phyloP scores from a whole-genome alignment of 306 rosid species.

The Fragaria ananassa region DNA sequence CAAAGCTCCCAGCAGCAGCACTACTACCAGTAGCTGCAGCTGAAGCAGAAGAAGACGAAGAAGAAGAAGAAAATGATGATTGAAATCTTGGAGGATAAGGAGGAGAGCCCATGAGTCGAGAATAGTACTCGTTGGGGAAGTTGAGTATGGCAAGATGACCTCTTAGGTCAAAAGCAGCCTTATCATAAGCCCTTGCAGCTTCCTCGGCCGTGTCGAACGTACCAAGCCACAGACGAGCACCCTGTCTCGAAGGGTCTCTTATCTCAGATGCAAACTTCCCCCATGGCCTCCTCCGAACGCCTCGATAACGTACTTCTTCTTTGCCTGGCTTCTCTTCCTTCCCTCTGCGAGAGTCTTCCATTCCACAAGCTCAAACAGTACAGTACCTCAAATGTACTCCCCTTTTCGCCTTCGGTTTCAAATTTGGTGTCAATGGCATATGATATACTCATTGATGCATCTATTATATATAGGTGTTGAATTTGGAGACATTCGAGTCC shows the following conservation, averaged over 20 bases:
- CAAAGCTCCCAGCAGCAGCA: conserved; percentile 14
- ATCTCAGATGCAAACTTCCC: conserved; percentile 89
- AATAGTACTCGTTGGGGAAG: conserved; percentile 73
- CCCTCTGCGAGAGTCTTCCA: conserved; percentile 48
- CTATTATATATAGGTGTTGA: conserved; percentile 7
- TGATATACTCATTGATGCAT: neutral
- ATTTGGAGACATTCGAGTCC: conserved; percentile 2
- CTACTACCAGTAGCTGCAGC: neutral
- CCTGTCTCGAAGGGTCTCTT: conserved; percentile 70
- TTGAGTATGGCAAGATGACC: conserved; percentile 76
- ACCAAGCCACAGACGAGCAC: conserved; percentile 78
- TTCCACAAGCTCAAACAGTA: neutral
- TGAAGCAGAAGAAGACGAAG: conserved; percentile 17
- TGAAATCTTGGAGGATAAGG: conserved; percentile 57
- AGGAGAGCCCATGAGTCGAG: conserved; percentile 51
- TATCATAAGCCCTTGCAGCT: conserved; percentile 79
- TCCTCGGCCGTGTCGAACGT: conserved; percentile 81
- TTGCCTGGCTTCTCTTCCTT: conserved; percentile 32
- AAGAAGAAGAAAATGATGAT: conserved; percentile 10
- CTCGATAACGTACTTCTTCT: conserved; percentile 57
- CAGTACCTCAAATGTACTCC: neutral
- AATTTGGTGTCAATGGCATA: conserved; percentile 14
- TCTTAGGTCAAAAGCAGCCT: conserved; percentile 71
- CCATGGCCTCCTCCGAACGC: conserved; percentile 74
- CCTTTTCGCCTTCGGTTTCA: neutral